These are phyloP conservation scores for Dianthus caryophyllus DNA, from an alignment of 148 eudicot genomes.

Conservation along the genomic window DNA sequence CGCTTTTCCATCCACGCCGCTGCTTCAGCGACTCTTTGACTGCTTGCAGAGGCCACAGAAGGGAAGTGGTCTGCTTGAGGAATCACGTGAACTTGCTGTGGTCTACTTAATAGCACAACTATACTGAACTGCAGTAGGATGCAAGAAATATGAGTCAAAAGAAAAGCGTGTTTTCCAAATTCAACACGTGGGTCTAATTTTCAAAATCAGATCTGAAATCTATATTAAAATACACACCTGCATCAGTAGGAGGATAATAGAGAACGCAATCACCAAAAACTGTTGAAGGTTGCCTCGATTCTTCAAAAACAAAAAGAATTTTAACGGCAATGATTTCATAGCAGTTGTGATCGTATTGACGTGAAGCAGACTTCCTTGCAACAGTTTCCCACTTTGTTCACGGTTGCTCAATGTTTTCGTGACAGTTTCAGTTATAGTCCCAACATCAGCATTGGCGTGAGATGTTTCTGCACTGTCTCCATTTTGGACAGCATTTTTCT, in stretches of 20 bases:
- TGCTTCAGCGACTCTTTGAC: slow-evolving; percentile 42
- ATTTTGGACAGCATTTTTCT: slow-evolving; percentile 26
- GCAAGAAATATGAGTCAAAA: neutral
- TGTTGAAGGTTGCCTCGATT: slow-evolving; percentile 27
- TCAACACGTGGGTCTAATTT: too few relatives aligned
- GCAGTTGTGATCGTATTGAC: slow-evolving; percentile 32
- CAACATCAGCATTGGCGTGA: slow-evolving; percentile 25
- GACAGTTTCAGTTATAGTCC: slow-evolving; percentile 14
- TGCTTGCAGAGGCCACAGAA: slow-evolving; percentile 20
- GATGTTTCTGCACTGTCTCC: slow-evolving; percentile 28
- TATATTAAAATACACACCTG: slow-evolving; percentile 21
- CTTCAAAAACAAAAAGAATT: slow-evolving; percentile 21
- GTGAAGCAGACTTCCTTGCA: slow-evolving; percentile 23
- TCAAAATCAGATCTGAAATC: neutral
- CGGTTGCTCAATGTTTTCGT: slow-evolving; percentile 23
- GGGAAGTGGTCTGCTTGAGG: slow-evolving; percentile 23
- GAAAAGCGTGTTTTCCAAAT: neutral
- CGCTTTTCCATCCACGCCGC: slow-evolving; percentile 64
- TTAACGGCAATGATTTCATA: slow-evolving; percentile 33
- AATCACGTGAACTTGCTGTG: slow-evolving; percentile 54
- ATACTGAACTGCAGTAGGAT: slow-evolving; percentile 65
- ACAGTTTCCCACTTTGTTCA: slow-evolving; percentile 27
- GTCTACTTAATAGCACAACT: slow-evolving; percentile 64
- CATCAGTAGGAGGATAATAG: slow-evolving; percentile 32
- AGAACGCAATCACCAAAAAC: slow-evolving; percentile 25